phyloP scores from a whole-genome alignment of 2,329 filamentous ascomycete species.

The Drechslerella dactyloides region DNA sequence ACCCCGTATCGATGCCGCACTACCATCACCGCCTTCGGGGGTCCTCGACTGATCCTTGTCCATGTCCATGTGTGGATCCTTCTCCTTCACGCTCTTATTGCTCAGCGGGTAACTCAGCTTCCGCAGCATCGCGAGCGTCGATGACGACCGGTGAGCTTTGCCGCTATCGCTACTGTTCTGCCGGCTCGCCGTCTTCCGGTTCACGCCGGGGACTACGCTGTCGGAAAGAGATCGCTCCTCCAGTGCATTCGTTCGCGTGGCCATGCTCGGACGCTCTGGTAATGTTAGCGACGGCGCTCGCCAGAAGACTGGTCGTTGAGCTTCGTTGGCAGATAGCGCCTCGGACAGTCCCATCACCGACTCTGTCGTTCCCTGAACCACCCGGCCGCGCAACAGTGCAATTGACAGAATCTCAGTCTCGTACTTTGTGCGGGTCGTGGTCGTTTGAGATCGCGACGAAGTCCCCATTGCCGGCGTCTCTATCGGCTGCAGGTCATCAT shows the following conservation, averaged over 20 bases:
- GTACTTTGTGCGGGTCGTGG: conserved; percentile 30
- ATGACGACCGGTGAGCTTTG: conserved; percentile 21
- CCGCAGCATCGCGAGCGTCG: conserved; percentile 28
- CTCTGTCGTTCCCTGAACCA: conserved; percentile 29
- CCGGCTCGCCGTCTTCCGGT: conserved; percentile 25
- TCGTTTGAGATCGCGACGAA: conserved; percentile 6
- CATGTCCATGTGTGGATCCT: too few relatives aligned
- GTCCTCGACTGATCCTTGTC: conserved; percentile 3
- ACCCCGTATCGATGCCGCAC: conserved; percentile 9
- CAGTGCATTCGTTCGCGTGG: conserved; percentile 31
- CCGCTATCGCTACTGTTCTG: conserved; percentile 26
- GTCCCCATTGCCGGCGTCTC: not conserved
- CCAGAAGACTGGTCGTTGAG: conserved; percentile 11
- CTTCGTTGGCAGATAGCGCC: conserved; percentile 3
- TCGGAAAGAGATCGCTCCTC: conserved; percentile 42
- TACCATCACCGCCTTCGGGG: conserved; percentile 12
- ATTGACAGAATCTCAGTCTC: conserved; percentile 43
- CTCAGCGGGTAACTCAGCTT: conserved; percentile 3
- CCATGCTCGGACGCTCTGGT: conserved; percentile 37
- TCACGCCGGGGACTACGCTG: conserved; percentile 38
- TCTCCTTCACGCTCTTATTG: not conserved
- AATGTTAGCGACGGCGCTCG: conserved; percentile 47
- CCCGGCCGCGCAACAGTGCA: conserved; percentile 31
- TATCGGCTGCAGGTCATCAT: conserved; percentile 4
- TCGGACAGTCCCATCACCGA: conserved; percentile 17